Evolutionary conservation across 495 filamentous ascomycete genomes (phyloP), one percentile per base, ranked within the genome.

Genomic region (Annulohypoxylon moriforme): DNA sequence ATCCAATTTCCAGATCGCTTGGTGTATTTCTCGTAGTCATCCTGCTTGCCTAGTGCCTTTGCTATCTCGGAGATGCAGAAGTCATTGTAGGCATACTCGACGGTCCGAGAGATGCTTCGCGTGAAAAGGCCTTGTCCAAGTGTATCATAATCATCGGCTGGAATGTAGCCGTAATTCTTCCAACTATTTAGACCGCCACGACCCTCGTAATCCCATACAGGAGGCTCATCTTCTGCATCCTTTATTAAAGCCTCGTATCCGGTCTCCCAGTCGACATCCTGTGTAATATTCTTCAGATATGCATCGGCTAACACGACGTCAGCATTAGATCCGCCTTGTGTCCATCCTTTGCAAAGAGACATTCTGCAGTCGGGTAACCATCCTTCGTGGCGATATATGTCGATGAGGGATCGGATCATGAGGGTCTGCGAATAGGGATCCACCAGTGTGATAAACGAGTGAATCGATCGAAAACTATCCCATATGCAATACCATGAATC

Each of bases 1-100:
- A 81, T 74, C 90, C 90, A 92, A 71, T 90, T 91, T 3, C 73
- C 81, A 24, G 86, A 85, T 13, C 89, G 82, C 25, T 77, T 64
- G 0, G 79, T 75, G 58, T 91, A 91, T 71, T 90, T 90, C 64
- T 87, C 82, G 47, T 85, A 82, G 69, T 90, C 86, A 2, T 75
- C 79, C 1, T 81, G 49, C 22, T 87, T 83, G 4, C 86, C 88
- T 55, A 91, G 75, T 0, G 80, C 82, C 44, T 85, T 77, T 0
- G 86, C 89, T 68, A 92, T 82, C 60, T 87, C 80, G 0, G 89
- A 82, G 61, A 92, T 89, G 53, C 86, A 89, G 72, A 90, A 93
- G 77, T 93, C 91, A 46, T 92, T 86, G 76, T 92, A 92, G 0
- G 86, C 85, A 73, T 93, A 92, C 73, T 92, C 90, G 1, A 92